A percentile compares a stretch with the other conserved stretches of the same genome.
Evolutionary conservation across 345 rosid species (phyloP).

Genomic region (Eucalyptus rudis): DNA sequence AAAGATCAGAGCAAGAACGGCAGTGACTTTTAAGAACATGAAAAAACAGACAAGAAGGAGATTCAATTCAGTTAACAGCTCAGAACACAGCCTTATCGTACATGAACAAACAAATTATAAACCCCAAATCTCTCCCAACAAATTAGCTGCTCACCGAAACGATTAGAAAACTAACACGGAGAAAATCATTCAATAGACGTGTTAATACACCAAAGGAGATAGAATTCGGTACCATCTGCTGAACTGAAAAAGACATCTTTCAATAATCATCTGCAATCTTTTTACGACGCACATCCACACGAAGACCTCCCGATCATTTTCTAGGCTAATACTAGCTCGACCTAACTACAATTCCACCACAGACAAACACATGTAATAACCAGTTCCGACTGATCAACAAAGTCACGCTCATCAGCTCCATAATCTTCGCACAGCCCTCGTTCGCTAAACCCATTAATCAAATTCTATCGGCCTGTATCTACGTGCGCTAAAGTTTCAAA

Average conservation of each 20-base stretch:
- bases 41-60: neutral
- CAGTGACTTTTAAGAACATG: neutral
- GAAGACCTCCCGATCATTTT: neutral
- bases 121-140: neutral
- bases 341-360: neutral
- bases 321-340: neutral
- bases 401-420: neutral
- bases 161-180: neutral
- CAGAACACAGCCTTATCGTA: neutral
- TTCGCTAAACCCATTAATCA: neutral
- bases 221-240: neutral
- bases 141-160: neutral
- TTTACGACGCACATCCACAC: neutral
- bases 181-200: neutral
- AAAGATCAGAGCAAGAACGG: neutral
- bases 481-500: neutral
- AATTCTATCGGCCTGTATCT: neutral
- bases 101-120: neutral
- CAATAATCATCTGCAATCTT: neutral
- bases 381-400: neutral
- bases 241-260: neutral
- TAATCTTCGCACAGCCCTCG: neutral
- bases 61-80: neutral
- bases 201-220: neutral
- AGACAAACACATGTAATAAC: neutral